Evolutionary conservation across 345 rosid species (phyloP).

Genomic region (Schrenkiella parvula): DNA sequence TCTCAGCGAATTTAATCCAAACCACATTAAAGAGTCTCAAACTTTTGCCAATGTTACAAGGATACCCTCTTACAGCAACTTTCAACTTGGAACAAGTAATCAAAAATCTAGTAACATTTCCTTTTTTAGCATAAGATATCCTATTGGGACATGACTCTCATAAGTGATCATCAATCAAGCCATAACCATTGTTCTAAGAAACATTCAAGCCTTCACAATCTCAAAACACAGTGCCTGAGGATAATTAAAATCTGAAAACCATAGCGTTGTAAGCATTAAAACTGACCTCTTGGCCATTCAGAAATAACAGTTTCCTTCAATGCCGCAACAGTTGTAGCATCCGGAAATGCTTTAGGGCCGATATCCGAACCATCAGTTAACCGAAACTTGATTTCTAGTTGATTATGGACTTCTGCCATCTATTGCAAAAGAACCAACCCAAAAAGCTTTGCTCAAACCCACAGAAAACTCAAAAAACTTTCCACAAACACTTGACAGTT

Average conservation of each 20-base stretch:
- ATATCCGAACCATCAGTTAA: conserved; percentile 91
- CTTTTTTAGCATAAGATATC: background rate
- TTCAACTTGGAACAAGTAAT: background rate
- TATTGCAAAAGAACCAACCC: conserved; percentile 23
- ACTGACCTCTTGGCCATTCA: conserved; percentile 94
- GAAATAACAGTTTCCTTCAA: conserved; percentile 91
- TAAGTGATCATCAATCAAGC: background rate
- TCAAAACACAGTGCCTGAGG: background rate
- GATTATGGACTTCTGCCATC: conserved; percentile 82
- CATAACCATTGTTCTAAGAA: background rate
- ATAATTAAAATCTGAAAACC: background rate
- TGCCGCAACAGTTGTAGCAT: conserved; percentile 76
- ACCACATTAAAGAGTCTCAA: background rate
- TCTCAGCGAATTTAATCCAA: background rate
- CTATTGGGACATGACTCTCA: background rate
- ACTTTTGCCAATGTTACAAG: background rate
- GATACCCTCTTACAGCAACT: background rate
- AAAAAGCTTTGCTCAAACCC: conserved; percentile 22
- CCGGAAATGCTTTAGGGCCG: conserved; percentile 83
- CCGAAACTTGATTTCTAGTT: conserved; percentile 89
- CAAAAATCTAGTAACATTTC: background rate
- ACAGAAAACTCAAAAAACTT: conserved; percentile 9
- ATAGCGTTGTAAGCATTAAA: background rate
- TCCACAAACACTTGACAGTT: background rate
- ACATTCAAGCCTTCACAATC: background rate